These are phyloP conservation scores for Cyclocybe cylindracea DNA, from an alignment of 768 basidiomycete species.

Conservation along the genomic window DNA sequence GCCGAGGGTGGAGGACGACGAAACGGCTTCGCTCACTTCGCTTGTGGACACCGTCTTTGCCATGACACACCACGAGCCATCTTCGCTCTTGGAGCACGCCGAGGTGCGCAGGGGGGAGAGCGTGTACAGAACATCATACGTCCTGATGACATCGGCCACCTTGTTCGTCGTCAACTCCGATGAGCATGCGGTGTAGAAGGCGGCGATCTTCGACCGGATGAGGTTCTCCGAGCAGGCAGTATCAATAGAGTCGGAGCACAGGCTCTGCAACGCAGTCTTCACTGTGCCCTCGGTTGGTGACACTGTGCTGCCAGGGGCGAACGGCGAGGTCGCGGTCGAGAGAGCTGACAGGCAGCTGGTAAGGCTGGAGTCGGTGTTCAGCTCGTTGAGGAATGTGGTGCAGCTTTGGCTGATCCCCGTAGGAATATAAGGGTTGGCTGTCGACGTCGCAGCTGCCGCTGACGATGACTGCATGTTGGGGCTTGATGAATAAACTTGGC, in stretches of 20 bases:
- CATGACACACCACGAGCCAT: slow-evolving; percentile 68
- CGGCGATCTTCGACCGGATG: slow-evolving; percentile 61
- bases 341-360: slow-evolving; percentile 63
- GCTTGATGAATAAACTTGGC: neutral
- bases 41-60: slow-evolving; percentile 38
- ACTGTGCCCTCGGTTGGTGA: slow-evolving; percentile 46
- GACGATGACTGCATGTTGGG: slow-evolving; percentile 18
- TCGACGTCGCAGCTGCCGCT: slow-evolving; percentile 17
- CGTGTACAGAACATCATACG: slow-evolving; percentile 83
- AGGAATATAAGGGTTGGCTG: slow-evolving; percentile 64
- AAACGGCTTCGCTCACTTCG: slow-evolving; percentile 21
- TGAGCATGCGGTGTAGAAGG: slow-evolving; percentile 73
- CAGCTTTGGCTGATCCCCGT: slow-evolving; percentile 58
- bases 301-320: slow-evolving; percentile 47
- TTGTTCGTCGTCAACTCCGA: slow-evolving; percentile 62
- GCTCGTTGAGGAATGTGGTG: slow-evolving; percentile 52
- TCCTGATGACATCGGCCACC: slow-evolving; percentile 50
- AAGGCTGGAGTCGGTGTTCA: slow-evolving; percentile 65
- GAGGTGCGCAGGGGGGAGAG: slow-evolving; percentile 65
- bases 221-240: slow-evolving; percentile 54
- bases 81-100: slow-evolving; percentile 76
- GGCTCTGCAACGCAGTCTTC: slow-evolving; percentile 45
- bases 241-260: slow-evolving; percentile 54
- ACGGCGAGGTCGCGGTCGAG: slow-evolving; percentile 57
- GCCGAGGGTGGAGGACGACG: slow-evolving; percentile 12